Evolutionary conservation across 805 yeast species (phyloP).

Genomic region (Candida takata): DNA sequence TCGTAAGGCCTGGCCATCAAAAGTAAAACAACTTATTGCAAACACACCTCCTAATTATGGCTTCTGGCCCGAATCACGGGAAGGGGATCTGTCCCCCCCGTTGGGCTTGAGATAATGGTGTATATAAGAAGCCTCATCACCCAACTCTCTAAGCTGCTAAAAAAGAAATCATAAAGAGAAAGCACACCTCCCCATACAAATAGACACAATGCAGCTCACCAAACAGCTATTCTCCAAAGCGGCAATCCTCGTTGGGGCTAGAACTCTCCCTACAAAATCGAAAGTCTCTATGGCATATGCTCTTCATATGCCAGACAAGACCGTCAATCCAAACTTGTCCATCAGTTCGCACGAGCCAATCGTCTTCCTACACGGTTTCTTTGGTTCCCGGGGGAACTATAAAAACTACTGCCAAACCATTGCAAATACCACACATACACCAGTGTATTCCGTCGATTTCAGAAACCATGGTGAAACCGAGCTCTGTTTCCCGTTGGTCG

Average conservation of each 20-base stretch:
- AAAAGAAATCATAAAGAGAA: too few relatives aligned
- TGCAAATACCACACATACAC: constrained; percentile 24
- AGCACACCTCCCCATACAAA: too few relatives aligned
- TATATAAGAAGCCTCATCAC: too few relatives aligned
- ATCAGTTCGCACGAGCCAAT: constrained; percentile 27
- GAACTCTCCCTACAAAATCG: constrained; percentile 15
- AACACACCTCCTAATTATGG: too few relatives aligned
- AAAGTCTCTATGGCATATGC: constrained; percentile 19
- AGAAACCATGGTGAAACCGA: constrained; percentile 43
- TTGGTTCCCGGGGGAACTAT: constrained; percentile 39
- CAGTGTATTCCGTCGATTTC: constrained; percentile 37
- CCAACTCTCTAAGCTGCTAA: too few relatives aligned
- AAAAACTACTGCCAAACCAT: constrained; percentile 31
- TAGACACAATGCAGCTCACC: constrained; percentile 8
- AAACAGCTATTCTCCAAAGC: constrained; percentile 2
- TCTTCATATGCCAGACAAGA: constrained; percentile 22
- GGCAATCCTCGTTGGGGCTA: constrained; percentile 3
- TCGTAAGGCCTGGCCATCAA: too few relatives aligned
- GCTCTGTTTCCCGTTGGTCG: constrained; percentile 33
- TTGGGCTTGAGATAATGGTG: too few relatives aligned
- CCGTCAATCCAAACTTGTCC: constrained; percentile 20
- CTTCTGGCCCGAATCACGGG: too few relatives aligned
- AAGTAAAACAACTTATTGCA: too few relatives aligned
- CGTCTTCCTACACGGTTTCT: constrained; percentile 42
- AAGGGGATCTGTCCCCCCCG: too few relatives aligned